Conservation (phyloP, 2,329 filamentous ascomycete species). For the Alternaria conjuncta region DNA sequence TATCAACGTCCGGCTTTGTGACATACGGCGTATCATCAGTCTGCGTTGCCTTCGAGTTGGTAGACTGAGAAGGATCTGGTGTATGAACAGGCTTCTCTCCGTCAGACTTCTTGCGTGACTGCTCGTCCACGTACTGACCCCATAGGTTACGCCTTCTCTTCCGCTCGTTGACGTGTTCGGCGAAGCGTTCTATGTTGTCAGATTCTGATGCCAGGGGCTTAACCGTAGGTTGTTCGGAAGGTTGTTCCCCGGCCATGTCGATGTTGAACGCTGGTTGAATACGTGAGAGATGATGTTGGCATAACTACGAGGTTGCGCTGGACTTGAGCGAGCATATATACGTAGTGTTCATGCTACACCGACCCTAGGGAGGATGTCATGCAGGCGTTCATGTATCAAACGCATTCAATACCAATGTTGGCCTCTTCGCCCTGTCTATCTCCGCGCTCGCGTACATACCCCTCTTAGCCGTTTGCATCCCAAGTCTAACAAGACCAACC, state of each 20-base stretch:
- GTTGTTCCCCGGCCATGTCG: background rate
- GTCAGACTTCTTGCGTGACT: background rate
- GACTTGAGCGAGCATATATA: background rate
- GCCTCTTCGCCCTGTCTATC: background rate
- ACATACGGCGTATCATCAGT: background rate
- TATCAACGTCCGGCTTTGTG: background rate
- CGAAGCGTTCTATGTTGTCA: background rate
- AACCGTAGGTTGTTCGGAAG: background rate
- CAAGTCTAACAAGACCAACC: slow-evolving; percentile 54
- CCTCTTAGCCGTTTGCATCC: slow-evolving; percentile 54
- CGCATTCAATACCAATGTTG: background rate
- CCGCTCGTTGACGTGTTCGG: background rate
- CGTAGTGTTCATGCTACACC: background rate
- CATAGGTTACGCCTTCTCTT: background rate
- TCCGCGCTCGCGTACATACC: slow-evolving; percentile 52
- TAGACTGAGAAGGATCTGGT: background rate
- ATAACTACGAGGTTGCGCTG: background rate
- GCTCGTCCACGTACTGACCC: background rate
- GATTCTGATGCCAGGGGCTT: background rate
- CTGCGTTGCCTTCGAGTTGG: background rate
- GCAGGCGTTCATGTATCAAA: background rate
- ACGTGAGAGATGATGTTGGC: background rate
- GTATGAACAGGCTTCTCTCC: background rate
- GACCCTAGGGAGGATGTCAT: accelerated
- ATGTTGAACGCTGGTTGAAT: background rate